Percentiles rank a stretch among this genome's conserved stretches.
Evolutionary conservation across 2,329 filamentous ascomycete species (phyloP).

Genomic region (Neonectria sp.): DNA sequence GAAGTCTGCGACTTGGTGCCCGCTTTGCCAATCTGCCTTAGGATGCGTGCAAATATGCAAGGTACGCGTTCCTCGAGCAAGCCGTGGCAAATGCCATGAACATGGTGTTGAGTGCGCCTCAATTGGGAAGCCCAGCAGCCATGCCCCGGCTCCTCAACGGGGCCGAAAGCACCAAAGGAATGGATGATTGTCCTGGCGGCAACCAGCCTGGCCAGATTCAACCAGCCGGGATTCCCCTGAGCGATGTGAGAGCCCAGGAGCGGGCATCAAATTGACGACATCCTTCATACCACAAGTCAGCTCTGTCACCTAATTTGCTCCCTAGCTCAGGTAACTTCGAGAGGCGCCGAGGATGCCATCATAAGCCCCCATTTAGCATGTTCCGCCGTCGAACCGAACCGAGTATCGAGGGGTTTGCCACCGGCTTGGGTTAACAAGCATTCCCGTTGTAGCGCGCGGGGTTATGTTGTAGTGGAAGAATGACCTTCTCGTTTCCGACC

Average conservation of each 20-base stretch:
- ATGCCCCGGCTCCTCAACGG: neutral
- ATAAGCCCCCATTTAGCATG: slow-evolving; percentile 1
- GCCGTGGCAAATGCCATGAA: slow-evolving; percentile 16
- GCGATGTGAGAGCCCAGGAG: slow-evolving; percentile 7
- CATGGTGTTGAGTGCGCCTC: slow-evolving; percentile 7
- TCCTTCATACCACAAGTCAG: slow-evolving; percentile 9
- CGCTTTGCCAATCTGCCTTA: neutral
- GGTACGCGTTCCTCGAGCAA: slow-evolving; percentile 11
- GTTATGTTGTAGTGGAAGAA: slow-evolving; percentile 22
- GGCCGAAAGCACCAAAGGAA: slow-evolving; percentile 17
- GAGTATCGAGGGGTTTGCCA: neutral
- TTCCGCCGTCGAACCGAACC: neutral
- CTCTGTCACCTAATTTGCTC: slow-evolving; percentile 20
- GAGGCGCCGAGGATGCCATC: slow-evolving; percentile 9
- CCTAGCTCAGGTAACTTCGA: slow-evolving; percentile 24
- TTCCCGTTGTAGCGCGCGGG: slow-evolving; percentile 7
- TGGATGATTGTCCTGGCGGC: slow-evolving; percentile 1
- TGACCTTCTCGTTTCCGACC: slow-evolving; percentile 22
- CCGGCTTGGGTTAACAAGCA: slow-evolving; percentile 2
- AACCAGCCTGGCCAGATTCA: slow-evolving; percentile 4
- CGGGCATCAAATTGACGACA: slow-evolving; percentile 15
- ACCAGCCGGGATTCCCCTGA: slow-evolving; percentile 3
- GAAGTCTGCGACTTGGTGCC: too few species aligned
- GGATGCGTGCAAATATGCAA: slow-evolving; percentile 4
- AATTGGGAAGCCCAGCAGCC: slow-evolving; percentile 11